Conservation (phyloP, 495 filamentous ascomycete species). For the Xylaria bambusicola region DNA sequence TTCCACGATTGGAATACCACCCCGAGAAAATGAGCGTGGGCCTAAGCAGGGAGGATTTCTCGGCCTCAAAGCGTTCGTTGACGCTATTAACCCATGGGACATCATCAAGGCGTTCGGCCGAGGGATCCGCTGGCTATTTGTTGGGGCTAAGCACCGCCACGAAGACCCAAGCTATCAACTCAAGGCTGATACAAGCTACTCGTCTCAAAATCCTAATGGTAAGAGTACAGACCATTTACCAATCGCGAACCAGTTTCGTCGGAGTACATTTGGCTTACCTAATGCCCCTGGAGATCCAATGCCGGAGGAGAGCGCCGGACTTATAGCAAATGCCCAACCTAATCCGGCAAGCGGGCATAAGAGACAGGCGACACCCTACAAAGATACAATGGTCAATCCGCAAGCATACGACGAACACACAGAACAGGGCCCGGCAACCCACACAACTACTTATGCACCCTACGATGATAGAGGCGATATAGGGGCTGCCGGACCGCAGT, state of each 20-base stretch:
- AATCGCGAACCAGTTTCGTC: conserved; percentile 46
- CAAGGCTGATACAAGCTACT: conserved; percentile 39
- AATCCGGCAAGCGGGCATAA: conserved; percentile 35
- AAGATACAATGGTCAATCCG: conserved; percentile 22
- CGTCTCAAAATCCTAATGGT: conserved; percentile 25
- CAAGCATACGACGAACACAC: conserved; percentile 31
- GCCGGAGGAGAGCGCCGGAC: conserved; percentile 46
- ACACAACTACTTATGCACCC: conserved; percentile 19
- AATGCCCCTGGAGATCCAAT: conserved; percentile 21
- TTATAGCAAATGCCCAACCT: conserved; percentile 51
- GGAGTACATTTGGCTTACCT: conserved; percentile 37
- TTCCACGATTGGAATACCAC: conserved; percentile 28
- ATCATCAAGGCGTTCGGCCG: conserved; percentile 76
- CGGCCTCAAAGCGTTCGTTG: conserved; percentile 63
- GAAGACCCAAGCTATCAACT: conserved; percentile 47
- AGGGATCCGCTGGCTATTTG: conserved; percentile 77
- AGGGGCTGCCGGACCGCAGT: conserved; percentile 27
- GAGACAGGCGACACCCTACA: conserved; percentile 22
- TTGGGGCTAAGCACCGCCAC: conserved; percentile 61
- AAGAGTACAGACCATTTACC: conserved; percentile 42
- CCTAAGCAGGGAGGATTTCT: conserved; percentile 63
- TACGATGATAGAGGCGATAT: conserved; percentile 31
- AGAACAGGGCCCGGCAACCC: conserved; percentile 14
- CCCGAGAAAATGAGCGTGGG: conserved; percentile 52
- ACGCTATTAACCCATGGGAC: conserved; percentile 84